phyloP scores from a whole-genome alignment of 768 basidiomycete genomes.

The Macrocybe gigantea region DNA sequence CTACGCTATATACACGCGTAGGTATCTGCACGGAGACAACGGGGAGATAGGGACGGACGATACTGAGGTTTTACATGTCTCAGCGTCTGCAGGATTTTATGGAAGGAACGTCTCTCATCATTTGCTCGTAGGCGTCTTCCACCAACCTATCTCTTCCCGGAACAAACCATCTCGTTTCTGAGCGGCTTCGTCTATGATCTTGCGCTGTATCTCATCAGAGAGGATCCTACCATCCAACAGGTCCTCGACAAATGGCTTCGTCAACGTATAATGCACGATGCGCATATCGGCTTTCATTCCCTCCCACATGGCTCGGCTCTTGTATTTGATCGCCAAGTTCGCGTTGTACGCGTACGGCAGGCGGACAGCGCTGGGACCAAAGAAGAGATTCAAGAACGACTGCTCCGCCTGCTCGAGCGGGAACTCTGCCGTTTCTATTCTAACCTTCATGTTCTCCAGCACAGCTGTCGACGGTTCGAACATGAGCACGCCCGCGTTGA shows the following conservation, averaged over 20 bases:
- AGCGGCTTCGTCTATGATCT: conserved; percentile 16
- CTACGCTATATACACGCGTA: too few species aligned
- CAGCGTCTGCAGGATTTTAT: too few species aligned
- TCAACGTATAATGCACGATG: conserved; percentile 31
- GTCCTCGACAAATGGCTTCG: conserved; percentile 22
- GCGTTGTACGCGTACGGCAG: conserved; percentile 37
- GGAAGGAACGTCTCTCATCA: conserved; percentile 10
- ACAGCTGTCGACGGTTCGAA: conserved; percentile 23
- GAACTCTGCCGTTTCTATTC: conserved; percentile 22
- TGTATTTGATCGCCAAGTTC: conserved; percentile 31
- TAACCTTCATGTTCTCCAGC: conserved; percentile 21
- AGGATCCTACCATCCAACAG: conserved; percentile 3
- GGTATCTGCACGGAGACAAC: too few species aligned
- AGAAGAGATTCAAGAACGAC: conserved; percentile 35
- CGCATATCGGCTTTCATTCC: conserved; percentile 23
- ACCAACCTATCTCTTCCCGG: conserved; percentile 26
- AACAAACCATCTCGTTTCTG: conserved; percentile 19
- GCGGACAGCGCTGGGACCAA: conserved; percentile 23
- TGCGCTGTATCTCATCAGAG: conserved; percentile 5
- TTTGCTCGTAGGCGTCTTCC: conserved; percentile 23
- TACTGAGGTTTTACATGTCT: too few species aligned
- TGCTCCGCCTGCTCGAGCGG: conserved; percentile 31
- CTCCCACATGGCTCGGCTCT: conserved; percentile 26
- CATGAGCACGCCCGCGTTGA: conserved; percentile 35
- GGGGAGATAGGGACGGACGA: too few species aligned